Base-by-base conservation (phyloP, 768 basidiomycete species). In the Ramaria sp. region DNA sequence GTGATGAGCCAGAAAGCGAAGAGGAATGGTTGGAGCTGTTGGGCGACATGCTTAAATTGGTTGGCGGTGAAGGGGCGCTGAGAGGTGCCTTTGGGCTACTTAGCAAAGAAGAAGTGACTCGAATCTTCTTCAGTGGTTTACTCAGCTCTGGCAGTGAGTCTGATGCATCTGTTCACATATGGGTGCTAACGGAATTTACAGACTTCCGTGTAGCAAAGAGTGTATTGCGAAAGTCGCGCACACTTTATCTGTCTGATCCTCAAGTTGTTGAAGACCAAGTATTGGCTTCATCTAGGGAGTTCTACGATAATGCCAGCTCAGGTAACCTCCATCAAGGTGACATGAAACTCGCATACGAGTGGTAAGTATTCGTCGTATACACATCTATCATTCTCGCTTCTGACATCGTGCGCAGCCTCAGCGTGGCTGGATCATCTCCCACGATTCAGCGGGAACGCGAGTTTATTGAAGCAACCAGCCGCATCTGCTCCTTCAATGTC, bases 391-490 rank as follows among this genome's bases (percentile, higher is more conserved):
- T 37, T 33, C 34, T 55, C 63, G 10, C 52, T 24, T 65, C 43
- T 34, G 24, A 20, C 45, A 62, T 47, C 11, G 10, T 19, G 34
- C 10, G 0, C 64, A 97, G 95, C 64, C 75, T 98, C 54, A 75
- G 83, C 51, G 88, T 97, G 12, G 83, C 88, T 1, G 73, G 73
- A 6, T 69, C 74, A 4, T 84, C 91, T 0, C 78, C 82, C 17
- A 74, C 73, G 0, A 75, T 94, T 54, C 62, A 69, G 13, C 74
- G 72, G 58, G 91, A 97, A 67, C 86, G 84, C 56, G 87, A 91
- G 54, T 99, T 97, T 69, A 96, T 99, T 60, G 94, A 98, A 72
- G 96, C 96, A 1, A 99, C 96, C 0, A 95, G 92, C 24, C 85
- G 91, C 1, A 83, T 99, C 11, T 82, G 86, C n/a, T 91, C 95